Base-by-base conservation (phyloP, 345 rosid genomes). In the Eucalyptus polybractea region DNA sequence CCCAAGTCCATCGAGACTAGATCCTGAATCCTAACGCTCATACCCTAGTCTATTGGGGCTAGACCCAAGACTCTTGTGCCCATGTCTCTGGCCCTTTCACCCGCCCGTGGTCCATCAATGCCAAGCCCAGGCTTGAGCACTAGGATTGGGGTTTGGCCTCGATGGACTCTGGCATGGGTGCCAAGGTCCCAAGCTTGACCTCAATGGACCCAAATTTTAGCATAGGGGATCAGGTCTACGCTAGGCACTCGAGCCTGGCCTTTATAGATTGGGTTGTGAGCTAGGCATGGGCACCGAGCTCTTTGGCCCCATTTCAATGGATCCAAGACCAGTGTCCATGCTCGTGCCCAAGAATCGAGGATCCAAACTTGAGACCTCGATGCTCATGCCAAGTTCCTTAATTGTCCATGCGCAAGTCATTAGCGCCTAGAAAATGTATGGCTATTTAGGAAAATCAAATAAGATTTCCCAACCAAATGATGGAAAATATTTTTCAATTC, bases 31-130 rank as follows among this genome's bases (percentile, higher is more conserved):
- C 27, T 24, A 24, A 56, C 0, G 27, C 62, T 13, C 62, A 56
- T 56, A 10, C 62, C 27, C 12, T 4, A 10, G 6, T 56, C 6
- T 12, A 56, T 4, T 0, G 0, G 22, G 12, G 29, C 0, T 24
- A 0, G 29, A 24, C 29, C 13, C 62, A 56, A 56, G 62, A 56
- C 29, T 56, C 62, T 56, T 1, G 1, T 56, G 29, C 62, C 29
- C 1, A 56, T 56, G 62, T 56, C 27, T 24, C 1, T 4, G 0
- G 27, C 62, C 29, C 60, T 27, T 56, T 24, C 6, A 0, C 62
- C 2, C 2, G 1, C 62, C 62, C 62, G 0, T 24, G 5, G 62
- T 56, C 62, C 62, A 24, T 56, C 62, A 56, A 56, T 56, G 27
- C 29, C 12, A 56, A 2, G 62, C 62, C 6, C 0, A 24, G 11